Evolutionary conservation across 805 yeast species (phyloP), one percentile per base, ranked within the genome.

Genomic region (Nakazawaea ishiwadae): DNA sequence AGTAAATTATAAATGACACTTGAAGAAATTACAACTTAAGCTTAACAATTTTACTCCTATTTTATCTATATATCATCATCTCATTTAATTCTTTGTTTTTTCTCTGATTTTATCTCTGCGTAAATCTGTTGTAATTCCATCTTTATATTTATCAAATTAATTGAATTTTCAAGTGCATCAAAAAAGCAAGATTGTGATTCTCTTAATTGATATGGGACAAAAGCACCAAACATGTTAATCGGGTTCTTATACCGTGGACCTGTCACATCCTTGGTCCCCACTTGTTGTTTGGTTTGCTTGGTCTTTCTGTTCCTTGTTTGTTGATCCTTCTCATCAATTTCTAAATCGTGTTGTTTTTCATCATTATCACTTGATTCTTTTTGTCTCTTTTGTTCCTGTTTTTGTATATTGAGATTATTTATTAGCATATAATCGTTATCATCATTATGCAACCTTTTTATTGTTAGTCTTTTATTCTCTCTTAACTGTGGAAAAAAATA

Each of bases 141-240:
- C 33, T 32, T 19, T 3, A 42, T 15, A 24, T 42, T 42, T 12
- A 42, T 28, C 26, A 42, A 18, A 12, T 27, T 14, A 1, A 42
- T 9, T 3, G 35, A 28, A 16, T 27, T 27, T 10, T 34, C 35
- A n/a, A 65, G 42, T 3, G 59, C 62, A 9, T 34, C 24, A 12
- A 35, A 42, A 37, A 65, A 66, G 26, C 40, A 44, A 0, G 17
- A 21, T 45, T 64, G 66, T 1, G 65, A 50, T 40, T 50, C 51
- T 11, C 56, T 48, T 27, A 65, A 51, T 47, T 61, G 66, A 37
- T 48, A 52, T 5, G 70, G 69, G 16, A 59, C 67, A 28, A 66
- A 43, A 0, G 56, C 60, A 4, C 70, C 71, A 49, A 66, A 66
- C 52, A 65, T 69, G 36, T 48, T 33, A 3, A 62, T 48, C 2